phyloP scores from a whole-genome alignment of 768 basidiomycete species.

The Mycena belliarum region DNA sequence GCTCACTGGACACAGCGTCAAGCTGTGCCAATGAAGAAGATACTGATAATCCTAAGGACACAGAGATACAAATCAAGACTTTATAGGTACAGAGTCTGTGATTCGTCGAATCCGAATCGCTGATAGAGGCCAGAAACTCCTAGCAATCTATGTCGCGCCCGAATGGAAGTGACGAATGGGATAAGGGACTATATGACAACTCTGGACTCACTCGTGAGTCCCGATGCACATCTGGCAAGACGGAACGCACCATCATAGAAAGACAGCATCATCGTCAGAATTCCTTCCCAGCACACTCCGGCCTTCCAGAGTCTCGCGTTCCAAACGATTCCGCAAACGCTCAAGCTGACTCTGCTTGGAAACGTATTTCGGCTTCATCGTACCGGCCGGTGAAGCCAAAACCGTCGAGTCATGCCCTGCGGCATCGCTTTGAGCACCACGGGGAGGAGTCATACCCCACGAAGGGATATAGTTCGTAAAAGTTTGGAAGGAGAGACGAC shows the following conservation, averaged over 20 bases:
- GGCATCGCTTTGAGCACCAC: conserved; percentile 12
- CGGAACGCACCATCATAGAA: conserved; percentile 40
- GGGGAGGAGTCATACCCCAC: conserved; percentile 45
- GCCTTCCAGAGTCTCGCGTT: conserved; percentile 33
- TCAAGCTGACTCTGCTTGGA: conserved; percentile 68
- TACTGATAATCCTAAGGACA: conserved; percentile 11
- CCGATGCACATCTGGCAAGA: background rate
- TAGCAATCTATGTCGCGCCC: conserved; percentile 7
- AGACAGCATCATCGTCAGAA: conserved; percentile 40
- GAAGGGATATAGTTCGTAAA: conserved; percentile 63
- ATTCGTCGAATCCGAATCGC: conserved; percentile 8
- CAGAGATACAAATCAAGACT: conserved; percentile 19
- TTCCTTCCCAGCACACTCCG: conserved; percentile 37
- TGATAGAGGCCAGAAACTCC: conserved; percentile 6
- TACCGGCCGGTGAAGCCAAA: conserved; percentile 23
- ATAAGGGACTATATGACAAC: conserved; percentile 8
- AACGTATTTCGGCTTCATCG: conserved; percentile 46
- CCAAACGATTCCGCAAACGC: conserved; percentile 58
- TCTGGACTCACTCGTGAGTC: background rate
- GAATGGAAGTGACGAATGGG: background rate
- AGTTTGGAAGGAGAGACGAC: conserved; percentile 60
- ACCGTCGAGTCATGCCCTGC: conserved; percentile 20
- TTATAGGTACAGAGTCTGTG: conserved; percentile 17
- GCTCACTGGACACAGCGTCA: conserved; percentile 28
- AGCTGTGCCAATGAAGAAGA: conserved; percentile 26